Evolutionary conservation across 257 asterid genomes (phyloP).

Genomic region (Ilex aquifolium): DNA sequence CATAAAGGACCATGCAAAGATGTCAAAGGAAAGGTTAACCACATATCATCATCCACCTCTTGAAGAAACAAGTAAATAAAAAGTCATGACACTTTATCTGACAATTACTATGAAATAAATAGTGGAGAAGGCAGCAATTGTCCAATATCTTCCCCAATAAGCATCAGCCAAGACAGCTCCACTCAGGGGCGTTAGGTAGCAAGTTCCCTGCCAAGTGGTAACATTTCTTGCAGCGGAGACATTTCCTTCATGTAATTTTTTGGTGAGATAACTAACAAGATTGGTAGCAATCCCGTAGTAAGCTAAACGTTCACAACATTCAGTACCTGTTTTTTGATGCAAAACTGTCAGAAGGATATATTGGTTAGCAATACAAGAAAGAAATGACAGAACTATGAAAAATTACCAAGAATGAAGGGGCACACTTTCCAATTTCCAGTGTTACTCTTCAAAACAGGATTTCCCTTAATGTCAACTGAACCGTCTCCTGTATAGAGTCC

Average conservation of each 20-base stretch:
- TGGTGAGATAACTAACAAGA: constrained; percentile 86
- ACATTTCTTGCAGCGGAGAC: constrained; percentile 94
- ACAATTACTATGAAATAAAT: constrained; percentile 68
- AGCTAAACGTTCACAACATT: constrained; percentile 95
- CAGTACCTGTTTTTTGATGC: constrained; percentile 62
- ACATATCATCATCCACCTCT: background rate
- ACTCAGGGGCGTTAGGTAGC: constrained; percentile 84
- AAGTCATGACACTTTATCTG: background rate
- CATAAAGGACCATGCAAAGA: background rate
- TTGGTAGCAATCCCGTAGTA: constrained; percentile 93
- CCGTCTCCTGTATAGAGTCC: constrained; percentile 79
- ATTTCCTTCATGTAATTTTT: constrained; percentile 79
- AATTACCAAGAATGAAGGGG: constrained; percentile 81
- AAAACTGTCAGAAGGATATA: constrained; percentile 5
- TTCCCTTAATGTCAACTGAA: constrained; percentile 89
- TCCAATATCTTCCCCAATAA: constrained; percentile 99
- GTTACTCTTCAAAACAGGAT: constrained; percentile 74
- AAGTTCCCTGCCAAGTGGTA: constrained; percentile 97
- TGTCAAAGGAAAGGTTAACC: background rate
- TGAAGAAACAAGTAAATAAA: background rate
- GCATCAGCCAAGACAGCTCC: constrained; percentile 98
- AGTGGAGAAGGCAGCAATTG: constrained; percentile 91
- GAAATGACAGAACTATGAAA: background rate
- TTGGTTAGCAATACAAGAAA: background rate
- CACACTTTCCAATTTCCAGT: constrained; percentile 99